Evolutionary conservation across 1,139 yeast genomes (phyloP), one percentile per base, ranked within the genome.

Genomic region (Zygosaccharomyces pseudobailii): DNA sequence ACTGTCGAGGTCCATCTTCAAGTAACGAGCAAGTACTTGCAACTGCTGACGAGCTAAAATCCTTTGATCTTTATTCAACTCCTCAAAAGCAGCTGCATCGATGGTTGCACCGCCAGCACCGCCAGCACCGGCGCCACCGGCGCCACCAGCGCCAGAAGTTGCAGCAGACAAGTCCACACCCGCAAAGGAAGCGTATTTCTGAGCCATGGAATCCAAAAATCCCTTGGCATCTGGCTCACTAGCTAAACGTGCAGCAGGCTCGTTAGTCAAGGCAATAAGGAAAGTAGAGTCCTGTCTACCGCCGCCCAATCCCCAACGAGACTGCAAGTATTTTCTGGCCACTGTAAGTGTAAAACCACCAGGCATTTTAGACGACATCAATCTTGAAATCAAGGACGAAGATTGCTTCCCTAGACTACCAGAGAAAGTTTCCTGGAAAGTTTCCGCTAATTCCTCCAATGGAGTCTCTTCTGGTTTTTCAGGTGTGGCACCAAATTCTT

Each of bases 401-500:
- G 97, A 85, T 63, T 92, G 95, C 71, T 92, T 92, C 67, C 98
- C 98, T 58, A 92, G 78, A 57, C 80, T 79, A 56, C 98, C 98
- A 56, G 72, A 67, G 75, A 88, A 92, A 21, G 90, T 73, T 58
- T 87, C 96, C 71, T 92, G 97, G 80, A 92, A 87, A 63, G 80
- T 84, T 65, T 88, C 97, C 43, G 97, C 97, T 67, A 92, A 80
- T 71, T 92, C 98, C 63, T 82, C 88, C 63, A 92, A 79, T 55
- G 98, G 97, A 44, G 96, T 87, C 65, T 92, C 98, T 73, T 92
- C 98, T 54, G 98, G 97, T 72, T 92, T 92, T 72, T 92, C 98
- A 40, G 98, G 98, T 46, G 97, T 89, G 44, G 94, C 74, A 59
- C 97, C 97, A 64, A 92, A 92, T 72, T 92, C 98, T 71, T 92